Base-by-base conservation (phyloP, 2,329 filamentous ascomycete species). In the Cladosporium phlei region DNA sequence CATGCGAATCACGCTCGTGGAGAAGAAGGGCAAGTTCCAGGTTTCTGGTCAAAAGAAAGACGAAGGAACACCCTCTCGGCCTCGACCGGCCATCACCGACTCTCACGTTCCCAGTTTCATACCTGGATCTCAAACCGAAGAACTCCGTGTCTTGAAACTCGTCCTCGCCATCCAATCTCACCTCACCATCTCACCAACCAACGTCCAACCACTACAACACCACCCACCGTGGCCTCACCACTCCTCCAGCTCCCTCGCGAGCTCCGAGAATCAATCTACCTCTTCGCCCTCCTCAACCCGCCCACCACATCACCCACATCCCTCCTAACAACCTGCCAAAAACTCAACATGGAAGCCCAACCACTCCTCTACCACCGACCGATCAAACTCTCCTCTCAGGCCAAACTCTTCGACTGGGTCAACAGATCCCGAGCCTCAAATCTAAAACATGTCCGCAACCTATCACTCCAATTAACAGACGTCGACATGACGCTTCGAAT, bases 381-480 rank as follows among this genome's bases (percentile, higher is more conserved):
- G 1, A 27, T 55, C 38, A 51, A 33, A 30, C 58, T 61, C 44
- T 21, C 51, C 8, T 60, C 59, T 2, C 60, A 63, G 44, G 27
- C 47, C 7, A 51, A 55, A 19, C 52, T 63, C 42, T 55, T 57
- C 51, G 21, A 47, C 34, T 62, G 59, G 59, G 52, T 61, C 20
- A 42, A 54, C 20, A 47, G 48, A 10, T 56, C 55, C 38, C 44
- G 34, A 7, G 22, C 46, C 20, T 19, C 38, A 8, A 39, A 62
- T 28, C 52, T 61, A 12, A 46, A 47, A 17, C 55, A 52, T 6
- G 52, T 62, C n/a, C 48, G 50, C 21, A 44, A 40, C 11, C 33
- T 63, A 7, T 40, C 46, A 2, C 46, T 63, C 0, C 40, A 43
- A 12, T 44, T 63, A 8, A 58, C 54, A 14, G 60, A 63, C 47